Evolutionary conservation across 208 protist species (phyloP), one percentile per base, ranked within the genome.

Genomic region (Acanthamoeba quina): DNA sequence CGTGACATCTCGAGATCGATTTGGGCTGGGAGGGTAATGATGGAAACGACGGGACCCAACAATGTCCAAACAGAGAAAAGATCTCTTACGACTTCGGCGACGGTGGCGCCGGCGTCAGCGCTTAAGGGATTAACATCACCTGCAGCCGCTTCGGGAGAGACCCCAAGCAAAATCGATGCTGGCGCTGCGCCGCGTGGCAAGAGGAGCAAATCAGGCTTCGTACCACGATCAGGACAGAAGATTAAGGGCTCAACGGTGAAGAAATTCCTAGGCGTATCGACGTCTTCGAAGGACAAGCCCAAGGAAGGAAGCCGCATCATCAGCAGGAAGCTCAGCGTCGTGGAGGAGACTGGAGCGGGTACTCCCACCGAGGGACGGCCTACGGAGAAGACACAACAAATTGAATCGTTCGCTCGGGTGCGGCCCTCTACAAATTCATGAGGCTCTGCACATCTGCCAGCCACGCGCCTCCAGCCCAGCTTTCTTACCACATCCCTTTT

Each of bases 221-320:
- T 82, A 54, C 72, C 72, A 41, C 72, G 72, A 54, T 41, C 72
- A 29, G n/a, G 37, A 6, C 72, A 82, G 21, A 82, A 82, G 72
- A 44, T 82, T 29, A 82, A 82, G 72, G 72, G 72, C 44, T 82
- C 72, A n/a, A 82, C 72, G 21, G 72, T 82, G n/a, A 82, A 82
- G 72, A 82, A 82, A 82, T 82, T 82, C 72, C 4, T 82, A 7
- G 72, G 72, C 72, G 72, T 82, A n/a, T 49, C 72, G 9, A 56
- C 72, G 17, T 78, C 68, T 26, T 82, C 72, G 2, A 56, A 44
- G 72, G 44, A 54, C 37, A 82, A 82, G 72, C n/a, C 37, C 44
- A 54, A 49, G 64, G 64, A 72, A 0, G 64, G 64, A 11, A 72
- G 64, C 11, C 64, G 64, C 64, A 72, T 72, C 29, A 41, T 72